Evolutionary conservation across 2,329 filamentous ascomycete genomes (phyloP).

Genomic region (Aspergillus fijiensis): DNA sequence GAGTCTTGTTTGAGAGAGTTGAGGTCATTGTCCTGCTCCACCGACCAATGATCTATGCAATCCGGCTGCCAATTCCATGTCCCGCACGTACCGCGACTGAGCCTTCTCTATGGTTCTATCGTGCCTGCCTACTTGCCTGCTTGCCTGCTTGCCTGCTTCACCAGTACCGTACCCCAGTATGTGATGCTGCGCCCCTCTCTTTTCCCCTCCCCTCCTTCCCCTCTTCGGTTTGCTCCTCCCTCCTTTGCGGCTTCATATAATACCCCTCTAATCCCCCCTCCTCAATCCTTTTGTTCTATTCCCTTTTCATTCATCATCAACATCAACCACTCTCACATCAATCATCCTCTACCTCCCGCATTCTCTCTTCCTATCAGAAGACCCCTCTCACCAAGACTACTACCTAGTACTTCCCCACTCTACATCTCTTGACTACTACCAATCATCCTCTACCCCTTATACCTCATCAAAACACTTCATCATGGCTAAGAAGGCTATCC

Average conservation of each 20-base stretch:
- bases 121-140: background rate
- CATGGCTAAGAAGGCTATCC: constrained; percentile 68
- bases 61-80: background rate
- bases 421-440: constrained; percentile 1
- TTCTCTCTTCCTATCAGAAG: background rate
- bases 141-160: background rate
- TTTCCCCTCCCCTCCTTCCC: background rate
- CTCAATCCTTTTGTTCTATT: background rate
- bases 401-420: background rate
- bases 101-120: constrained; percentile 3
- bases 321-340: background rate
- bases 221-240: background rate
- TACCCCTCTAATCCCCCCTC: background rate
- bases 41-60: background rate
- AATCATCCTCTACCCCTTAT: background rate
- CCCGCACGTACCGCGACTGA: too few relatives aligned
- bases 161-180: too few relatives aligned
- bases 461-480: constrained; percentile 12
- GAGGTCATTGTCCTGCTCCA: background rate
- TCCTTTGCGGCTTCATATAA: background rate
- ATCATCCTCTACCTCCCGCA: background rate
- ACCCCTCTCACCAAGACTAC: background rate
- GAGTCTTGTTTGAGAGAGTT: background rate
- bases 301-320: background rate
- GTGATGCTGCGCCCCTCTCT: background rate